A percentile compares a stretch with the other conserved stretches of the same genome.
Conservation (phyloP, 495 filamentous ascomycete species). For the Talaromyces wortmannii region DNA sequence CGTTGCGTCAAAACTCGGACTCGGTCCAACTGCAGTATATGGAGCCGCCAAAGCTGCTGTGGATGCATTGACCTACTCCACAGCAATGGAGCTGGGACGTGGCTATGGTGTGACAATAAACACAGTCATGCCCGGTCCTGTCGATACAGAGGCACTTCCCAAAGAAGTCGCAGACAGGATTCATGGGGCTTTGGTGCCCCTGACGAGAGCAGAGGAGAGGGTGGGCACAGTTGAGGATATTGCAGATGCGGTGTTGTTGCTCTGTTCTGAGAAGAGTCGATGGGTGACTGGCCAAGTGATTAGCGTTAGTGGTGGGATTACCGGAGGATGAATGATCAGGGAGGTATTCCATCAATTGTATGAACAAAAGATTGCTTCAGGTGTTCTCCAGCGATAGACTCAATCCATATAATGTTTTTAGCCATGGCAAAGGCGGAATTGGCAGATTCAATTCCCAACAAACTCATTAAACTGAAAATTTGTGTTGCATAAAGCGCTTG, state of each 20-base stretch:
- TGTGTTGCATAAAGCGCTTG: background rate
- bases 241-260: slow-evolving; percentile 37
- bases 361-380: background rate
- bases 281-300: slow-evolving; percentile 46
- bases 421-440: background rate
- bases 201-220: slow-evolving; percentile 21
- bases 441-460: background rate
- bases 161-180: slow-evolving; percentile 16
- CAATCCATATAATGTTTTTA: background rate
- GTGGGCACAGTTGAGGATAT: slow-evolving; percentile 31
- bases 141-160: slow-evolving; percentile 25
- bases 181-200: slow-evolving; percentile 6
- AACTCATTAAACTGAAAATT: background rate
- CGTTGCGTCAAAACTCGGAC: slow-evolving; percentile 24
- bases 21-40: slow-evolving; percentile 16
- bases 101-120: slow-evolving; percentile 28
- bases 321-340: slow-evolving; percentile 1
- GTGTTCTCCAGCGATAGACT: background rate
- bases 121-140: slow-evolving; percentile 27
- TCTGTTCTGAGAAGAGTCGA: slow-evolving; percentile 38
- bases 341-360: background rate
- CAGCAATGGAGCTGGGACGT: slow-evolving; percentile 25
- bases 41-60: slow-evolving; percentile 25
- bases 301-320: slow-evolving; percentile 36
- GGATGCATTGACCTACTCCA: slow-evolving; percentile 20